Conservation (phyloP, 148 eudicot species). For the Tetragonia tetragonoides region DNA sequence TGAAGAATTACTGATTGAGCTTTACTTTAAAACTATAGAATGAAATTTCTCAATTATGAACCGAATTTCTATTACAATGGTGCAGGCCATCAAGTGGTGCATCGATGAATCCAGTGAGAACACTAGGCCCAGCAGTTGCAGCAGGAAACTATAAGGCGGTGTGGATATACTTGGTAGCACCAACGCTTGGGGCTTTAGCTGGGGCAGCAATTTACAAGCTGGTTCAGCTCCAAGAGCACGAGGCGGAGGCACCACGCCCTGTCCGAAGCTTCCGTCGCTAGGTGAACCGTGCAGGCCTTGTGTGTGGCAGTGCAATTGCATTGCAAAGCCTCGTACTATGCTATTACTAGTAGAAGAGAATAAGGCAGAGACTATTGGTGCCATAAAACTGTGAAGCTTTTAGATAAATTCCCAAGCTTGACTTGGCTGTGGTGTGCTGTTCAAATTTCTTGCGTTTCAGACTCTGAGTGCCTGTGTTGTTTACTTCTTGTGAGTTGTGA, state of each 20-base stretch:
- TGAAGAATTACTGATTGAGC: background rate
- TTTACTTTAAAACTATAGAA: background rate
- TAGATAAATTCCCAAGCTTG: too few relatives aligned
- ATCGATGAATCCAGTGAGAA: slow-evolving; percentile 94
- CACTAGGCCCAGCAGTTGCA: slow-evolving; percentile 92
- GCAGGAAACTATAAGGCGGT: slow-evolving; percentile 79
- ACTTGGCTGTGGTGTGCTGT: background rate
- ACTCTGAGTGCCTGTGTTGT: background rate
- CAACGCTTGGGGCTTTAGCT: slow-evolving; percentile 74
- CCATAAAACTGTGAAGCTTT: too few relatives aligned
- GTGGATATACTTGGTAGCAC: slow-evolving; percentile 90
- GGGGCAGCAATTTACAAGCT: slow-evolving; percentile 81
- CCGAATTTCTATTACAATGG: background rate
- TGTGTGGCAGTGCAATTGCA: too few relatives aligned
- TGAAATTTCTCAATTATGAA: background rate
- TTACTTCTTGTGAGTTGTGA: background rate
- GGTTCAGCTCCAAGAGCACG: slow-evolving; percentile 72
- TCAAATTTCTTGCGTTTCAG: background rate
- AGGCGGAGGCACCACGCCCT: slow-evolving; percentile 57
- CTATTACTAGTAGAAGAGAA: too few relatives aligned
- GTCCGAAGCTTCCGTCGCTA: slow-evolving; percentile 88
- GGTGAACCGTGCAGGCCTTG: background rate
- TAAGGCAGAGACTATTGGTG: background rate
- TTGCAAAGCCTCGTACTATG: background rate
- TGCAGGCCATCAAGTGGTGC: slow-evolving; percentile 84